Evolutionary conservation across 768 basidiomycete genomes (phyloP), one percentile per base, ranked within the genome.

Genomic region (Phanerodontia chrysosporium): DNA sequence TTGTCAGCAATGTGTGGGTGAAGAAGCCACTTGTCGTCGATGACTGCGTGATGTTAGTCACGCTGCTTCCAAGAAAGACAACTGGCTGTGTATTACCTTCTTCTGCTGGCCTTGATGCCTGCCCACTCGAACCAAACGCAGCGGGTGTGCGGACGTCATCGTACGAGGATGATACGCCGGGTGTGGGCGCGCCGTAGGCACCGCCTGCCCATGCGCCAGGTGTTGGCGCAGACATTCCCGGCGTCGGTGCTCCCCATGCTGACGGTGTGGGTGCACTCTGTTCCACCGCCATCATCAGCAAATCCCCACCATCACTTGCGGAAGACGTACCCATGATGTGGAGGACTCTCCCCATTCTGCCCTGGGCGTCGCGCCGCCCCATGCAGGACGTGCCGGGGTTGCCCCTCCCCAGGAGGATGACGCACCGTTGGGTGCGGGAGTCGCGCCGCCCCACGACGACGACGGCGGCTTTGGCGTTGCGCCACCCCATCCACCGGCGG

Each of bases 161-260:
- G 57, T 62, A 65, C 27, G 64, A 54, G 14, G 59, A 53, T 29
- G 58, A 49, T n/a, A 46, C 36, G 51, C 60, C 56, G 32, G 83
- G 83, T 18, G 83, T 84, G 4, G 83, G 81, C 4, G 55, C 55
- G 45, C 42, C 48, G 16, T 21, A 30, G 21, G 32, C 32, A 82
- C 81, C 51, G 13, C 52, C 22, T 6, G 35, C 18, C 52, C 52
- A 53, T 3, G 78, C 65, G 9, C 64, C 70, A 3, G 71, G 72
- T 36, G 74, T 73, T 48, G 69, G 66, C 25, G 66, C 70, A 22
- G 49, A 46, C 27, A 64, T 55, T 32, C 55, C 64, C 21, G 66
- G 65, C 6, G 64, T 69, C 42, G 64, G 66, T 30, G 66, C 65
- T n/a, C 62, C 55, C 48, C 39, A 54, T 29, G 51, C 60, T 46